Conservation (phyloP, 352 stramenopile genomes). For the Lagenidium giganteum region DNA sequence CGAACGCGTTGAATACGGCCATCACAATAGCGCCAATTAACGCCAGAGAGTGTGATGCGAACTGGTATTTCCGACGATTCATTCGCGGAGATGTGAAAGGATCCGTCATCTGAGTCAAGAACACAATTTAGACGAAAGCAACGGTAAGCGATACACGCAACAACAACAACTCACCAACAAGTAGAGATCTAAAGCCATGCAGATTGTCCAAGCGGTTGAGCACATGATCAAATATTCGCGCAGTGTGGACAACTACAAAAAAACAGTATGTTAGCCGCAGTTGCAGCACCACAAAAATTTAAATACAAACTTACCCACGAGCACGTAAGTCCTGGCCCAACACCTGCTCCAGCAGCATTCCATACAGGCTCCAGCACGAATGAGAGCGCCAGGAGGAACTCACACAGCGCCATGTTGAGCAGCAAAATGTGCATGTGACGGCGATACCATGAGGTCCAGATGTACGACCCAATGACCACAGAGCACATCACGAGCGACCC, state of each 20-base stretch:
- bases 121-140: constrained; percentile 1
- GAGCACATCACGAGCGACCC: constrained; percentile 58
- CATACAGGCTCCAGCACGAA: constrained; percentile 68
- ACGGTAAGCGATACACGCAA: neutral
- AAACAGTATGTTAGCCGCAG: neutral
- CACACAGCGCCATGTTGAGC: constrained; percentile 52
- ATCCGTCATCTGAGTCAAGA: constrained; percentile 52
- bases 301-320: constrained; percentile 27
- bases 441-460: constrained; percentile 46
- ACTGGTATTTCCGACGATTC: constrained; percentile 64
- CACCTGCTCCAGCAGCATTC: constrained; percentile 30
- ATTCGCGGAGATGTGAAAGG: constrained; percentile 71
- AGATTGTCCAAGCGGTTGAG: constrained; percentile 63
- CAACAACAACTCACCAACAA: constrained; percentile 33
- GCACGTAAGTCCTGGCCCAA: constrained; percentile 31
- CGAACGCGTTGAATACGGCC: constrained; percentile 44
- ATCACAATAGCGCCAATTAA: constrained; percentile 37
- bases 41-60: constrained; percentile 38
- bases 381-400: constrained; percentile 58
- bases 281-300: neutral
- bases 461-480: constrained; percentile 41
- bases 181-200: constrained; percentile 68
- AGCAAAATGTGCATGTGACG: constrained; percentile 72
- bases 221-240: constrained; percentile 77
- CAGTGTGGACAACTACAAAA: constrained; percentile 38